Evolutionary conservation across 2,329 filamentous ascomycete genomes (phyloP).

Genomic region (Sporothrix sp.): DNA sequence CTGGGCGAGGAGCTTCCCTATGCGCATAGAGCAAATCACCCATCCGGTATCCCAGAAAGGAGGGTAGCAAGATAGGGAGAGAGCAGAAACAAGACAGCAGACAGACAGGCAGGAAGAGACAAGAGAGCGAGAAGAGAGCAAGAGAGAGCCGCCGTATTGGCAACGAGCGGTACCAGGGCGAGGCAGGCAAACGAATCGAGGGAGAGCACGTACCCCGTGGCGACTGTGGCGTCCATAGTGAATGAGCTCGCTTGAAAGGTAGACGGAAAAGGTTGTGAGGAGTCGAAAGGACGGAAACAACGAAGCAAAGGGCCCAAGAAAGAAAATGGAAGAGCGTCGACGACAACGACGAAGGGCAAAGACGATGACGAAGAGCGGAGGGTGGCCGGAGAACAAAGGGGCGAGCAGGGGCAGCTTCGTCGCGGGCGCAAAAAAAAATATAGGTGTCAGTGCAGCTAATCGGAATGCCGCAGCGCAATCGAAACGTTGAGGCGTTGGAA

Average conservation of each 20-base stretch:
- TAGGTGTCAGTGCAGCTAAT: neutral
- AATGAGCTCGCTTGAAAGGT: neutral
- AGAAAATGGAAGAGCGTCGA: neutral
- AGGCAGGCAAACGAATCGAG: neutral
- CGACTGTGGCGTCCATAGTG: neutral
- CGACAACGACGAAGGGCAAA: neutral
- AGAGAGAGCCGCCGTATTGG: neutral
- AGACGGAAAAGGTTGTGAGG: neutral
- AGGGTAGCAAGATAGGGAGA: neutral
- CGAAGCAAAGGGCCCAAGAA: neutral
- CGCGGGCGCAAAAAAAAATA: neutral
- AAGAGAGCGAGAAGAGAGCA: neutral
- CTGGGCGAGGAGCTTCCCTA: neutral
- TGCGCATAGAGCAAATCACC: neutral
- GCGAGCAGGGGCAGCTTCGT: neutral
- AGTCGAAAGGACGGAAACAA: neutral
- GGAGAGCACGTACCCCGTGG: slow-evolving; percentile 5
- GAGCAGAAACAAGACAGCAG: neutral
- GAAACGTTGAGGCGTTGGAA: neutral
- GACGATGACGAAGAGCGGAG: neutral
- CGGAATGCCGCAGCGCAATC: slow-evolving; percentile 1
- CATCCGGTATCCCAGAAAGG: slow-evolving; percentile 5
- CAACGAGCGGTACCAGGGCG: neutral
- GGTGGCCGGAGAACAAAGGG: neutral
- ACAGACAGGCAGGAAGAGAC: neutral